Evolutionary conservation across 192 early-diverging fungal genomes (phyloP), one percentile per base, ranked within the genome.

Genomic region (Chytriomyces hyalinus): DNA sequence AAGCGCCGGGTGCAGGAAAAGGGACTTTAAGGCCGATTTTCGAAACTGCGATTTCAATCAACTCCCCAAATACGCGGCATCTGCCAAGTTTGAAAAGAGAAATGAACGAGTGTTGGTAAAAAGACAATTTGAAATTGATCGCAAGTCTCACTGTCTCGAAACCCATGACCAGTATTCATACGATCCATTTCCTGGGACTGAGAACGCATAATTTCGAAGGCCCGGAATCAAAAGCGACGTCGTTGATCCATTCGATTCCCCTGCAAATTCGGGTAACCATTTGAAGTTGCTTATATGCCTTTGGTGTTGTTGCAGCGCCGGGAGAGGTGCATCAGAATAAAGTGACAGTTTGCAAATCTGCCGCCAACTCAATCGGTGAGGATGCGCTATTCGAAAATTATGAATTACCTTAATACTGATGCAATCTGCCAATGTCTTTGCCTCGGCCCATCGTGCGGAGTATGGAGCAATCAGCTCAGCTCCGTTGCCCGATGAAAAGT

Each of bases 91-190:
- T 17, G 62, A 57, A 57, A 17, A 53, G 51, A n/a, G 24, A 8
- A 48, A 46, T 17, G 46, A 15, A 68, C 6, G 24, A 28, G 10
- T 20, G 36, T 59, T 17, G 26, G 43, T 73, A 49, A 65, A 9
- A n/a, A 57, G 24, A 65, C 51, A 20, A 70, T 63, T 76, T 61
- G 10, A 47, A 24, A 11, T 24, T 49, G 13, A 48, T 45, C 28
- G 53, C 24, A 28, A 64, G 11, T 79, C 83, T 67, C 83, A 95
- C 84, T 95, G 94, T 46, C 90, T 93, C 6, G 90, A 87, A 6
- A 90, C 84, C 93, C 93, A 96, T 6, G 88, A 80, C 95, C 95
- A 96, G 79, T 93, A 96, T 66, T 94, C 91, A 75, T 90, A 91
- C 2, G 94, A 91, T n/a, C 91, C 90, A 46, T 91, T 92, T 5